Base-by-base conservation (phyloP, 2,329 filamentous ascomycete genomes). In the Trichoderma pleuroti region DNA sequence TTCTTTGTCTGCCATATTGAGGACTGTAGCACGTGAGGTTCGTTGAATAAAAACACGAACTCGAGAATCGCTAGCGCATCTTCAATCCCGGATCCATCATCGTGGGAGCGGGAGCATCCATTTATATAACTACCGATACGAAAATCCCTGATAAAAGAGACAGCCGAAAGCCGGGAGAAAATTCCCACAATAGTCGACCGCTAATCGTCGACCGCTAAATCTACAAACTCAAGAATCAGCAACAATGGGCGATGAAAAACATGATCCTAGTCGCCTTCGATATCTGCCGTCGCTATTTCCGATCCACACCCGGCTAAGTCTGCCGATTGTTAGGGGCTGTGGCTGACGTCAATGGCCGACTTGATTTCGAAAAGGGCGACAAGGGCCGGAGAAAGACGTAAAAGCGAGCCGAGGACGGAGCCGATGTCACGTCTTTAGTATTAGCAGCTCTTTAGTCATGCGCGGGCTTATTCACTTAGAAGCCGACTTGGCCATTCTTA, bases 31-130 rank as follows among this genome's bases (percentile, higher is more conserved):
- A 46, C 32, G 42, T 56, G 70, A 56, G 34, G 65, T 49, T 24
- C 57, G 57, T 71, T 28, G 11, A 36, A 36, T 28, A 9, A 36
- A 24, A 42, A 42, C 18, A n/a, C 39, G 21, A 30, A 34, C 21
- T 3, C 21, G 16, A 39, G 21, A 21, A 26, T 61, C 36, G 16
- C 24, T 61, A 52, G 65, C 65, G 65, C 39, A 52, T 60, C 56
- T 36, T 28, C 16, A 61, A 57, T 61, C 30, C 63, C 39, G 68
- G 65, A 46, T 72, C 73, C 21, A 46, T 39, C 36, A 68, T 26
- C 49, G 72, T 12, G 72, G 56, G 42, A 76, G 76, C 30, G 56
- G 24, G n/a, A 52, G 16, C 59, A 75, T 75, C 56, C 36, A 67
- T 60, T 36, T 68, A 68, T 68, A 68, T 68, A 68, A 46, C 49